Percentiles rank a stretch among this genome's conserved stretches.
phyloP scores from a whole-genome alignment of 805 yeast genomes.

The Priceomyces melissophilus region DNA sequence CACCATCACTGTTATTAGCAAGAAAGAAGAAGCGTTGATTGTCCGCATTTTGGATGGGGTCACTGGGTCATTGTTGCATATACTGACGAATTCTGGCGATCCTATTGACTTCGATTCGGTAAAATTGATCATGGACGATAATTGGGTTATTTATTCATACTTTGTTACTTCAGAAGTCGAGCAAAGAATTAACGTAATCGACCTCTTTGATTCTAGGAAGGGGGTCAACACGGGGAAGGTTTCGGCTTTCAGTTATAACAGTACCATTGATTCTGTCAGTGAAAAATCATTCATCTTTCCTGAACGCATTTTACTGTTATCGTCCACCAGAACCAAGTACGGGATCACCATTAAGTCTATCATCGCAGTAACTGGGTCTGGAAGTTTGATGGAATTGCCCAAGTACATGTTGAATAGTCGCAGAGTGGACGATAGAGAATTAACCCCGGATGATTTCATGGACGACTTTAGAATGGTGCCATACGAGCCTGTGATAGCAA shows the following conservation, averaged over 20 bases:
- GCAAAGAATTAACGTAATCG: slow-evolving; percentile 64
- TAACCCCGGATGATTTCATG: slow-evolving; percentile 49
- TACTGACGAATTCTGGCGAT: slow-evolving; percentile 39
- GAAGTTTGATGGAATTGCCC: slow-evolving; percentile 69
- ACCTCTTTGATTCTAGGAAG: slow-evolving; percentile 58
- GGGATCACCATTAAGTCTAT: slow-evolving; percentile 50
- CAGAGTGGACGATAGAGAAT: slow-evolving; percentile 54
- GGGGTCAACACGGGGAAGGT: slow-evolving; percentile 19
- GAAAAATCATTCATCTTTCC: slow-evolving; percentile 63
- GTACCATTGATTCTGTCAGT: slow-evolving; percentile 45
- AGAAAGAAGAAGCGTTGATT: slow-evolving; percentile 28
- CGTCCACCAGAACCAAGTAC: slow-evolving; percentile 35
- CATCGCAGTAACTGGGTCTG: slow-evolving; percentile 53
- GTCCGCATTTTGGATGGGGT: slow-evolving; percentile 62
- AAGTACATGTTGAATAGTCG: slow-evolving; percentile 66
- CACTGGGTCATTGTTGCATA: slow-evolving; percentile 60
- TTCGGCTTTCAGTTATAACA: slow-evolving; percentile 31
- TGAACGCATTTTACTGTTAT: slow-evolving; percentile 49
- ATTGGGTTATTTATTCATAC: slow-evolving; percentile 75
- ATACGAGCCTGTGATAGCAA: slow-evolving; percentile 60
- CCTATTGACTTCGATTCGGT: slow-evolving; percentile 40
- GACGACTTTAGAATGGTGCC: slow-evolving; percentile 57
- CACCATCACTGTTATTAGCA: slow-evolving; percentile 47
- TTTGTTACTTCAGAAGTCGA: slow-evolving; percentile 50
- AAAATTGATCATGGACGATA: slow-evolving; percentile 66